Percentiles rank a stretch among this genome's conserved stretches.
Evolutionary conservation across 805 yeast species (phyloP).

Genomic region (Barnettozyma sucrosica): DNA sequence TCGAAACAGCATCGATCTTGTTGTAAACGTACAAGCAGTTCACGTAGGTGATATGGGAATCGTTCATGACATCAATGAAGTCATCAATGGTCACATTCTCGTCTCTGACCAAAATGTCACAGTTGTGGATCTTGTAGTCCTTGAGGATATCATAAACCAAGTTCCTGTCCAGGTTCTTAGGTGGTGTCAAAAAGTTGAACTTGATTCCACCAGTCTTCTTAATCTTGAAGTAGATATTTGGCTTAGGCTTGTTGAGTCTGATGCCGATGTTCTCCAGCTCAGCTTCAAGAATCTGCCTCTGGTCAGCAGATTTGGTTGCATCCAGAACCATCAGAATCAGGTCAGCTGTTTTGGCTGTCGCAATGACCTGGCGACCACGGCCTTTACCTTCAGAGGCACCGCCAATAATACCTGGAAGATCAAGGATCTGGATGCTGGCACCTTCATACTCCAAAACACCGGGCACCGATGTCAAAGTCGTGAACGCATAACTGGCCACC

Average conservation of each 20-base stretch:
- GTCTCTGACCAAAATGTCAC: slow-evolving; percentile 87
- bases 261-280: slow-evolving; percentile 95
- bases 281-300: slow-evolving; percentile 75
- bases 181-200: slow-evolving; percentile 73
- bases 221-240: slow-evolving; percentile 67
- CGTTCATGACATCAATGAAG: slow-evolving; percentile 86
- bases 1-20: slow-evolving; percentile 90
- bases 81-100: slow-evolving; percentile 89
- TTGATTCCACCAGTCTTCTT: slow-evolving; percentile 92
- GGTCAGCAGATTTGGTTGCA: slow-evolving; percentile 91
- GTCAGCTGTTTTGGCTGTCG: slow-evolving; percentile 94
- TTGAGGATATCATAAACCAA: slow-evolving; percentile 69
- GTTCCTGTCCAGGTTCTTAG: slow-evolving; percentile 75
- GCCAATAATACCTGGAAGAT: slow-evolving; percentile 93
- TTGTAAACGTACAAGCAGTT: slow-evolving; percentile 92
- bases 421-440: slow-evolving; percentile 96
- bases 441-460: slow-evolving; percentile 94
- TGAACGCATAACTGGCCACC: slow-evolving; percentile 91
- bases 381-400: slow-evolving; percentile 98
- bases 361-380: slow-evolving; percentile 93
- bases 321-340: slow-evolving; percentile 88
- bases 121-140: slow-evolving; percentile 87
- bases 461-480: slow-evolving; percentile 94
- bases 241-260: slow-evolving; percentile 73
- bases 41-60: slow-evolving; percentile 78